phyloP scores from a whole-genome alignment of 148 eudicot species.

The Cornus controversa region DNA sequence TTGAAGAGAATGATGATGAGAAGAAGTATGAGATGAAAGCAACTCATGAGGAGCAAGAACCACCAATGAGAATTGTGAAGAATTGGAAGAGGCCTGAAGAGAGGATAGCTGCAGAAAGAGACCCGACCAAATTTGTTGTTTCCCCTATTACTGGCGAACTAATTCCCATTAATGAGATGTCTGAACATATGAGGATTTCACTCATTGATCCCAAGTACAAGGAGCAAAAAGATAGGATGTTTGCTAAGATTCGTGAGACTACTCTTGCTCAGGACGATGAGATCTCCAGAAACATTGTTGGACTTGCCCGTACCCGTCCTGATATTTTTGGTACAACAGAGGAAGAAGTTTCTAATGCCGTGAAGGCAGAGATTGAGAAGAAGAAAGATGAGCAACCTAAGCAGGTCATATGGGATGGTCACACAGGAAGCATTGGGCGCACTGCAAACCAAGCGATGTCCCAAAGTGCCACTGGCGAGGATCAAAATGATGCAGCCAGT shows the following conservation, averaged over 20 bases:
- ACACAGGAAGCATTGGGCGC: slow-evolving; percentile 80
- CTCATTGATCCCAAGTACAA: slow-evolving; percentile 86
- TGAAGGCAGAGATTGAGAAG: slow-evolving; percentile 80
- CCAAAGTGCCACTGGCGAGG: slow-evolving; percentile 53
- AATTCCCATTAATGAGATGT: slow-evolving; percentile 72
- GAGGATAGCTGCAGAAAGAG: slow-evolving; percentile 63
- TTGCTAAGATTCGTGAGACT: slow-evolving; percentile 83
- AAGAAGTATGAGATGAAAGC: slow-evolving; percentile 36
- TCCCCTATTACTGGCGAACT: slow-evolving; percentile 78
- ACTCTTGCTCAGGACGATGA: slow-evolving; percentile 87
- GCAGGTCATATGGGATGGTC: slow-evolving; percentile 94
- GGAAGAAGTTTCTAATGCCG: slow-evolving; percentile 89
- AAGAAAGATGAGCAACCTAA: slow-evolving; percentile 84
- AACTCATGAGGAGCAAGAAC: slow-evolving; percentile 55
- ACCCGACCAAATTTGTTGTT: slow-evolving; percentile 66
- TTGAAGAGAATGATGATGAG: slow-evolving; percentile 57
- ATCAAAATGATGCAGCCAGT: slow-evolving; percentile 40
- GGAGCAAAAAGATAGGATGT: slow-evolving; percentile 87
- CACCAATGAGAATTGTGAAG: slow-evolving; percentile 80
- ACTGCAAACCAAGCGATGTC: slow-evolving; percentile 86
- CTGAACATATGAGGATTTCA: slow-evolving; percentile 85
- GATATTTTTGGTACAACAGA: slow-evolving; percentile 87
- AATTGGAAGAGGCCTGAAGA: slow-evolving; percentile 88
- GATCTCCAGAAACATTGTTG: slow-evolving; percentile 71
- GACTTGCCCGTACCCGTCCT: slow-evolving; percentile 82